These are phyloP conservation scores for Aureobasidium sp. DNA, from an alignment of 2,329 filamentous ascomycete species.

Conservation along the genomic window DNA sequence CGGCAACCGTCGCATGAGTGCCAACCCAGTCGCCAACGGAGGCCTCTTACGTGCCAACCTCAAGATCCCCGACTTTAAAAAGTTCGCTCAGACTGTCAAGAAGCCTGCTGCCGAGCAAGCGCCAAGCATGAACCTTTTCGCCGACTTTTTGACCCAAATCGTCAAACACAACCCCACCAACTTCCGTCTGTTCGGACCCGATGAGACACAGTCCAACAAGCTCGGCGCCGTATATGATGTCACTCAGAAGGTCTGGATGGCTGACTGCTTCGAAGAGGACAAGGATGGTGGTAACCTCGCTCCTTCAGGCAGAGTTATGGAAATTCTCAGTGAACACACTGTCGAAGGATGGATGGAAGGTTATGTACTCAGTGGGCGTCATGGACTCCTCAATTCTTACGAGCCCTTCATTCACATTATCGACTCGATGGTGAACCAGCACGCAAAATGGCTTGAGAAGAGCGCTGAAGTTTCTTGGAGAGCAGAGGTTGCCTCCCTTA, in stretches of 20 bases:
- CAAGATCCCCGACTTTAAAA: slow-evolving; percentile 60
- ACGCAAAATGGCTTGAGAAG: slow-evolving; percentile 82
- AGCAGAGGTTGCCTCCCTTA: slow-evolving; percentile 64
- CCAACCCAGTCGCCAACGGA: slow-evolving; percentile 69
- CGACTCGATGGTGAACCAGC: slow-evolving; percentile 79
- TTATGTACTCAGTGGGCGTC: slow-evolving; percentile 66
- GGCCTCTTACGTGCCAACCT: slow-evolving; percentile 61
- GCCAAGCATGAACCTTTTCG: slow-evolving; percentile 65
- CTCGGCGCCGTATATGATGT: slow-evolving; percentile 63
- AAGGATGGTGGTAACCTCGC: slow-evolving; percentile 66
- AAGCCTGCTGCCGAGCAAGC: slow-evolving; percentile 51
- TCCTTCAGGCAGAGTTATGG: slow-evolving; percentile 66
- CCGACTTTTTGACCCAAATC: slow-evolving; percentile 60
- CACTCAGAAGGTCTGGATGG: slow-evolving; percentile 75
- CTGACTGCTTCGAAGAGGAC: slow-evolving; percentile 71
- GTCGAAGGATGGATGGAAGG: slow-evolving; percentile 76
- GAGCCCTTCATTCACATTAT: slow-evolving; percentile 79
- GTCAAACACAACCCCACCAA: slow-evolving; percentile 56
- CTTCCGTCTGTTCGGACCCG: slow-evolving; percentile 72
- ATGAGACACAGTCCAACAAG: slow-evolving; percentile 79
- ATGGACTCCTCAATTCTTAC: slow-evolving; percentile 73
- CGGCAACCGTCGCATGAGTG: slow-evolving; percentile 65
- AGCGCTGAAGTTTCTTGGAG: slow-evolving; percentile 74
- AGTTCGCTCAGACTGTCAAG: slow-evolving; percentile 58
- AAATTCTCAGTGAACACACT: slow-evolving; percentile 77